Base-by-base conservation (phyloP, 805 yeast species). In the Brettanomyces bruxellensis region DNA sequence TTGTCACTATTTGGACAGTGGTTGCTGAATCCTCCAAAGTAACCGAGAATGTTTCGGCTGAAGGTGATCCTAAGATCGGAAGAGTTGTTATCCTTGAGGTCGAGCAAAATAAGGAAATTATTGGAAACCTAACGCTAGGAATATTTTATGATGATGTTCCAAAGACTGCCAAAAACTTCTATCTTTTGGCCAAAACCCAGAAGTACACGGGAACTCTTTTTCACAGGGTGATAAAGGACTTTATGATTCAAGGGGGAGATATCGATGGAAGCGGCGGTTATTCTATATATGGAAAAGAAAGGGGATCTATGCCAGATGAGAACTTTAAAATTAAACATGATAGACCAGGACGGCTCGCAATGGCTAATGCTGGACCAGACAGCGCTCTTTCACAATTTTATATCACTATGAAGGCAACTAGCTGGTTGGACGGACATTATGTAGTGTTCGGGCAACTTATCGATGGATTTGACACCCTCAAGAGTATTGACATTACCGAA, bases 211-310 rank as follows among this genome's bases (percentile, higher is more conserved):
- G 48, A 3, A 75, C 87, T 4, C 64, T 70, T 18, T 84, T 88
- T 75, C 93, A 85, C 66, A 75, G 90, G 50, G 79, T 88, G 44
- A 81, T 85, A 51, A 72, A 78, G 40, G 73, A 74, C 47, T 86
- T 85, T 62, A 80, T 86, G 83, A 75, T 89, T 55, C 95, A 86
- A 68, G 95, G 95, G 48, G 96, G 96, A 51, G 91, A 87, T 64
- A 81, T 83, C 60, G 71, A 73, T 54, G 90, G 91, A 13, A 71
- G 77, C 46, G 95, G 95, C 25, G 95, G 96, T 12, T 71, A 72
- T 55, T 84, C 95, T 25, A 81, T 87, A 55, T 85, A 79, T 64
- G 96, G 95, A 30, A 69, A 69, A 47, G 73, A 71, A 57, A 35
- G 35, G 11, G 64, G 66, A 7, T 56, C 61, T 0, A 82, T 88